Evolutionary conservation across 345 rosid genomes (phyloP).

Genomic region (Camelina laxa): DNA sequence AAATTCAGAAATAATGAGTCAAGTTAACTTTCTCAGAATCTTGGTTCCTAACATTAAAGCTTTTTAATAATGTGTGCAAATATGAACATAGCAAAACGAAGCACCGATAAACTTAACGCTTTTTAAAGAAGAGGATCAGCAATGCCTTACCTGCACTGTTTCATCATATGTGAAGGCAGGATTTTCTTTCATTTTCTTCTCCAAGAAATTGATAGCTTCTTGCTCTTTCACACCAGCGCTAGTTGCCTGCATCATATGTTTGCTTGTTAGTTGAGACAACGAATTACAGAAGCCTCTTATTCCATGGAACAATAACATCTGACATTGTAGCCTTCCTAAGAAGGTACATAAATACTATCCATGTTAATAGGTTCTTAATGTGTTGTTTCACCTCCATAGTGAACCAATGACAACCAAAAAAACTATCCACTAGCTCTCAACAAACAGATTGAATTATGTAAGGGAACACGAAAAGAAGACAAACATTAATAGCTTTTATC

Average conservation of each 20-base stretch:
- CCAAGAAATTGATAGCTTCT: slow-evolving; percentile 98
- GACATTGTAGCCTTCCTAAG: slow-evolving; percentile 6
- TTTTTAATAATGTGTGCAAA: neutral
- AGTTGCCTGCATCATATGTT: slow-evolving; percentile 69
- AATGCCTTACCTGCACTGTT: slow-evolving; percentile 82
- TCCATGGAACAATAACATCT: neutral
- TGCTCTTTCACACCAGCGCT: slow-evolving; percentile 98
- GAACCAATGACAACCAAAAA: neutral
- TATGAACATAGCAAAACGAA: neutral
- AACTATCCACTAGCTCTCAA: neutral
- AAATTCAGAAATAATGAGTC: neutral
- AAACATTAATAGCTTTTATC: too few species aligned
- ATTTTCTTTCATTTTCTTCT: slow-evolving; percentile 98
- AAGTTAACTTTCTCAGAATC: slow-evolving; percentile 1
- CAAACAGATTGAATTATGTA: slow-evolving; percentile 8
- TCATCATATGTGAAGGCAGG: slow-evolving; percentile 83
- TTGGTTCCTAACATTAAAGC: neutral
- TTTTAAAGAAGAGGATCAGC: neutral
- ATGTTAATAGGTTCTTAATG: neutral
- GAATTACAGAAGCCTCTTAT: neutral
- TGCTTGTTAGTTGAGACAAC: slow-evolving; percentile 20
- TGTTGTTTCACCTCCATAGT: neutral
- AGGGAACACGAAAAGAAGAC: neutral
- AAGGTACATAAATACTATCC: neutral
- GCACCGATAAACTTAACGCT: neutral